Base-by-base conservation (phyloP, 2,329 filamentous ascomycete species). In the Pseudogymnoascus sp. region DNA sequence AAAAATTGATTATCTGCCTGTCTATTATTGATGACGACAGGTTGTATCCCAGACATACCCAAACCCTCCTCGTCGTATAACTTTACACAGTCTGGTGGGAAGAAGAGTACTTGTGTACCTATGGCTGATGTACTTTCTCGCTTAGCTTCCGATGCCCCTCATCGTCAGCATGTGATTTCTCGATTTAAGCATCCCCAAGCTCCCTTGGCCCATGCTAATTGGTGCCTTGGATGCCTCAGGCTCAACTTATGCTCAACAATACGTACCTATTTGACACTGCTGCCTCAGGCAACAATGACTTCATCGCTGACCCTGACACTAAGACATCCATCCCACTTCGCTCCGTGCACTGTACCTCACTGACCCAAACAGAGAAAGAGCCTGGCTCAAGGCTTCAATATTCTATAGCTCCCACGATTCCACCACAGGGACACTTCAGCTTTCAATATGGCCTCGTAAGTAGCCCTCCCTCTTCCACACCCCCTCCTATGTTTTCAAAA, bases 251-350 rank as follows among this genome's bases (percentile, higher is more conserved):
- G 29, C 7, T 3, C 29, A 31, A 34, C 3, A 12, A 10, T 39
- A 40, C 39, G 39, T 40, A 40, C 39, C 39, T 18, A 40, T 40
- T 40, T 18, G 39, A 40, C 8, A n/a, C 11, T 0, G 7, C 18
- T 26, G 42, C 42, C 42, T 47, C 42, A 60, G 54, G 54, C 54
- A 60, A 60, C n/a, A 14, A 60, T 60, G 54, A 60, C 54, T 60
- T 60, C 54, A 47, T 47, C 21, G 21, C 12, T 47, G 42, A 47
- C 42, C 42, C 42, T n/a, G n/a, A n/a, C n/a, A n/a, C n/a, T 47
- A 47, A 47, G 42, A 47, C 42, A 47, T 26, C 11, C 42, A 47
- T 47, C 42, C 42, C 42, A 47, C 42, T 47, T 47, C 42, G 42
- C 42, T 47, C 42, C 37, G 37, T 40, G 2, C 37, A 40, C 39